Evolutionary conservation across 768 basidiomycete species (phyloP), one percentile per base, ranked within the genome.

Genomic region (Leccinum olivaceopallidum): DNA sequence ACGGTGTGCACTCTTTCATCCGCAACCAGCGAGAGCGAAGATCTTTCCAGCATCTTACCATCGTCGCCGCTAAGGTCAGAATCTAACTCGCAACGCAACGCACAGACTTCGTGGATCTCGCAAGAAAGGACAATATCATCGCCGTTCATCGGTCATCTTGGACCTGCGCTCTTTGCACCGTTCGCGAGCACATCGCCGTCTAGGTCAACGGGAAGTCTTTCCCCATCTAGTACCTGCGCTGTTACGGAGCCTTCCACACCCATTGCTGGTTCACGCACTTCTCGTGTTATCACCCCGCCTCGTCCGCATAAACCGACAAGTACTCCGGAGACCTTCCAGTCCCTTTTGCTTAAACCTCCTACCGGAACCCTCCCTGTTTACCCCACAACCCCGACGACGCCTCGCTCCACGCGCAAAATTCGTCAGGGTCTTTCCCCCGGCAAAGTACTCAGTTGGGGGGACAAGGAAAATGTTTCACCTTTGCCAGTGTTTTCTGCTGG

Each of bases 401-500:
- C 80, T 1, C 72, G 73, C 16, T 69, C 71, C 13, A 59, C 66
- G 30, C 22, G 22, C 22, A 65, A 61, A 32, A 26, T 59, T 42
- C 65, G 65, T 36, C 58, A 59, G 22, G 66, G 60, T 48, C 64
- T 71, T 32, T 77, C 78, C 22, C 70, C 75, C 22, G 78, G 77
- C 63, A 79, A 79, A 60, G 75, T 78, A 55, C 71, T 75, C 62
- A 71, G 68, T 16, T 64, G 66, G 7, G 69, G 67, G 1, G 73
- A 87, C 70, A 90, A 90, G 73, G 89, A 91, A 69, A 90, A 90
- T 66, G 60, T 71, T 34, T 81, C 81, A 0, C 85, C 83, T 36
- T 62, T 72, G 5, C 65, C 65, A 9, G 59, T 67, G 30, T 70
- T 75, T 52, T 75, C 81, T 39, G 76, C 82, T 22, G 62, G 75